Evolutionary conservation across 2,329 filamentous ascomycete species (phyloP).

Genomic region (Colletotrichum eleusines): DNA sequence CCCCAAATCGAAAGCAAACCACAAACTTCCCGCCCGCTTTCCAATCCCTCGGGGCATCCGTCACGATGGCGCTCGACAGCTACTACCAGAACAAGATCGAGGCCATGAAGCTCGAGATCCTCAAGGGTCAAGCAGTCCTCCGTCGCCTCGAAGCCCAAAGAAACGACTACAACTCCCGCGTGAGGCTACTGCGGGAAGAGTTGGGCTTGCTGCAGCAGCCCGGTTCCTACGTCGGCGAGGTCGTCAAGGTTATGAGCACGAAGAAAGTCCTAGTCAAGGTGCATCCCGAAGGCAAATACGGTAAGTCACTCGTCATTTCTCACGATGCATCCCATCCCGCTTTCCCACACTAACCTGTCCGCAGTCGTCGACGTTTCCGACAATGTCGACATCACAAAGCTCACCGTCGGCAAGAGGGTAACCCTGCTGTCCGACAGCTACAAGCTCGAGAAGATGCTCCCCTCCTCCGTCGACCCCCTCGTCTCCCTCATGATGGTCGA

Average conservation of each 20-base stretch:
- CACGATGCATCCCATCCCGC: not conserved
- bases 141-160: slow-evolving; percentile 96
- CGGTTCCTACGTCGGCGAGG: slow-evolving; percentile 97
- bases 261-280: slow-evolving; percentile 99
- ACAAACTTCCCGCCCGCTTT: slow-evolving; percentile 36
- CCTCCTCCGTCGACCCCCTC: slow-evolving; percentile 96
- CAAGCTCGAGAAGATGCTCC: slow-evolving; percentile 98
- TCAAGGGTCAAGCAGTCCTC: slow-evolving; percentile 96
- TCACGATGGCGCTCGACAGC: slow-evolving; percentile 96
- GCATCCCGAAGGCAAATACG: slow-evolving; percentile 99
- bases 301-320: slow-evolving; percentile 63
- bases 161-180: slow-evolving; percentile 99
- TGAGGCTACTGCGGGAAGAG: slow-evolving; percentile 94
- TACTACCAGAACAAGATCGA: slow-evolving; percentile 99
- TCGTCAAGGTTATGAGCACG: slow-evolving; percentile 99
- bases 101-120: slow-evolving; percentile 99
- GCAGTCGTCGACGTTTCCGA: slow-evolving; percentile 96
- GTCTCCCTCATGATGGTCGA: slow-evolving; percentile 99
- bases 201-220: slow-evolving; percentile 96
- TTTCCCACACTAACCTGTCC: slow-evolving; percentile 3
- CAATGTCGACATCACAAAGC: slow-evolving; percentile 92
- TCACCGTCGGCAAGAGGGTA: slow-evolving; percentile 97
- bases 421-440: slow-evolving; percentile 97
- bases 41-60: slow-evolving; percentile 44
- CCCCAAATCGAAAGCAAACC: not conserved